phyloP scores from a whole-genome alignment of 73 alveolate genomes.

The Diophrys appendiculata region DNA sequence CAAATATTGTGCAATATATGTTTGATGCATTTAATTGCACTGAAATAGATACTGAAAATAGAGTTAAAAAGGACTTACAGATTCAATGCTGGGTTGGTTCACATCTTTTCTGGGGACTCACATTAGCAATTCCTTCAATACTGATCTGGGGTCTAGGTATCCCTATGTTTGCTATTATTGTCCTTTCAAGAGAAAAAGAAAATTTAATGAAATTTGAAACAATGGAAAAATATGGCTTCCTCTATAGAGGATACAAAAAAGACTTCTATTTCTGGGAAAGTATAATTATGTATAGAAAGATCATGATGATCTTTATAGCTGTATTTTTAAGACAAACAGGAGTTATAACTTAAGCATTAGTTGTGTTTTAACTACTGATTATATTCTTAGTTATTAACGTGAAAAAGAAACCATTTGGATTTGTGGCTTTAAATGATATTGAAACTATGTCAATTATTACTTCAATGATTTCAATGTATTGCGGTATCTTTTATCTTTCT shows the following conservation, averaged over 20 bases:
- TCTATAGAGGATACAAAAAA: slow-evolving; percentile 65
- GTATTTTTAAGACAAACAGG: slow-evolving; percentile 44
- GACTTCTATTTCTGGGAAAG: slow-evolving; percentile 72
- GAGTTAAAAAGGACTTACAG: slow-evolving; percentile 35
- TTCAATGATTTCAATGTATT: slow-evolving; percentile 43
- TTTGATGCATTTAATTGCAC: slow-evolving; percentile 56
- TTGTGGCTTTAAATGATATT: slow-evolving; percentile 34
- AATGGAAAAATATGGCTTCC: slow-evolving; percentile 68
- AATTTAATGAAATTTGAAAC: slow-evolving; percentile 22
- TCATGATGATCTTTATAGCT: slow-evolving; percentile 43
- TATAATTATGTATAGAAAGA: slow-evolving; percentile 50
- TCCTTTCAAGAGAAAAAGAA: slow-evolving; percentile 24
- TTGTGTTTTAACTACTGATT: slow-evolving; percentile 47
- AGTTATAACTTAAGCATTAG: slow-evolving; percentile 59
- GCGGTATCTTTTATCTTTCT: slow-evolving; percentile 56
- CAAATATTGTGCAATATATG: slow-evolving; percentile 66
- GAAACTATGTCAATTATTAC: slow-evolving; percentile 41
- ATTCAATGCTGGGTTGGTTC: slow-evolving; percentile 47
- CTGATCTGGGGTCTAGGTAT: slow-evolving; percentile 70
- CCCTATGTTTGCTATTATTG: slow-evolving; percentile 43
- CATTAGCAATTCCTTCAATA: slow-evolving; percentile 55
- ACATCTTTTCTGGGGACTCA: slow-evolving; percentile 30
- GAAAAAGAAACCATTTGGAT: slow-evolving; percentile 36
- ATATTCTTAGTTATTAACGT: slow-evolving; percentile 28
- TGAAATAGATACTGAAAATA: slow-evolving; percentile 45